Evolutionary conservation across 129 eudicot species (phyloP).

Genomic region (Arctium lappa): DNA sequence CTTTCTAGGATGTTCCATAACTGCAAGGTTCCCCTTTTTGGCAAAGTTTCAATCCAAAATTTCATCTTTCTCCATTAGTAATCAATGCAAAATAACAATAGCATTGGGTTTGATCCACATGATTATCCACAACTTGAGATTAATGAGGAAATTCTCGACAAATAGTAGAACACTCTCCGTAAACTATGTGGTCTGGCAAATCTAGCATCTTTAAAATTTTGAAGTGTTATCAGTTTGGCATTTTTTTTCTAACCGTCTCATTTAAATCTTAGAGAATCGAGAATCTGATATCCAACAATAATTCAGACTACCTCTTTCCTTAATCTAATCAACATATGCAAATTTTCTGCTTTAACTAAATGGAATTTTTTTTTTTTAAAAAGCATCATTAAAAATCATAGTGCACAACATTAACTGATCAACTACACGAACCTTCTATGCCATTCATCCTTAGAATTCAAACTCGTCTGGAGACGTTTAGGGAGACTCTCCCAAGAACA

Average conservation of each 20-base stretch:
- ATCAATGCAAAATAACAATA: background rate
- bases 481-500: constrained; percentile 93
- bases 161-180: background rate
- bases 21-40: background rate
- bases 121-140: background rate
- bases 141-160: background rate
- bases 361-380: no score
- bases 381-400: constrained; percentile 7
- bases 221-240: background rate
- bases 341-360: background rate
- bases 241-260: no score
- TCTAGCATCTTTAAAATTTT: background rate
- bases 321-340: constrained; percentile 11
- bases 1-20: background rate
- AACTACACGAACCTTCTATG: constrained; percentile 63
- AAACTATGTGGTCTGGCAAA: background rate
- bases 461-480: constrained; percentile 79
- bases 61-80: background rate
- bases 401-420: constrained; percentile 6
- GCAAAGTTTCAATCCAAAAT: background rate
- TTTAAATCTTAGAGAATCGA: background rate
- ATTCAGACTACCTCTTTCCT: background rate
- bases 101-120: background rate
- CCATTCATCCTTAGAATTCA: constrained; percentile 94
- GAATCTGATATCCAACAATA: background rate